Evolutionary conservation across 805 yeast species (phyloP).

Genomic region (Cephaloascus albidus): DNA sequence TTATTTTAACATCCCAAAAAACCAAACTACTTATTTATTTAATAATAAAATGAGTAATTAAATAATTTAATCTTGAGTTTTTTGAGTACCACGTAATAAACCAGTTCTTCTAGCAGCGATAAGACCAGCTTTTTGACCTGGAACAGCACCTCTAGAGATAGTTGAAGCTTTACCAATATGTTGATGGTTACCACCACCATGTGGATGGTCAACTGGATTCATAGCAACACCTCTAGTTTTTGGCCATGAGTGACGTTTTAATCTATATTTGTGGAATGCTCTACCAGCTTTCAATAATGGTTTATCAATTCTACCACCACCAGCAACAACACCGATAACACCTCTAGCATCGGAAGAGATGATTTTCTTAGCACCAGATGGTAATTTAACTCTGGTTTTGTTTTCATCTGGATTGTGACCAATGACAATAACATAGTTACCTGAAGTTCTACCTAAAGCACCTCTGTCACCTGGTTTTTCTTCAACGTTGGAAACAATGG

Average conservation of each 20-base stretch:
- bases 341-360: conserved; percentile 96
- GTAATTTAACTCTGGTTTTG: conserved; percentile 98
- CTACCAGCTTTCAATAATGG: conserved; percentile 99
- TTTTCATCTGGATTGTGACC: conserved; percentile 99
- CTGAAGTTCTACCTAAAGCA: conserved; percentile 99
- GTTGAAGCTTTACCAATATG: conserved; percentile 99
- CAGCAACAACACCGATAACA: conserved; percentile 99
- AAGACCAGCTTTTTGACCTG: conserved; percentile 99
- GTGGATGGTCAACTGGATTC: conserved; percentile 99
- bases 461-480: conserved; percentile 99
- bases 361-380: conserved; percentile 98
- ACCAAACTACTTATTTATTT: neutral
- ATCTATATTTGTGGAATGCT: conserved; percentile 99
- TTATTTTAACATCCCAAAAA: neutral
- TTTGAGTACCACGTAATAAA: conserved; percentile 99
- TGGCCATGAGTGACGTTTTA: conserved; percentile 99
- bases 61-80: conserved; percentile 37
- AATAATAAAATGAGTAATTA: neutral
- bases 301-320: conserved; percentile 99
- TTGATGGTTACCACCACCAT: conserved; percentile 99
- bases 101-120: conserved; percentile 99
- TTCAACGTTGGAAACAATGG: conserved; percentile 96
- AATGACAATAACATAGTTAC: conserved; percentile 97
- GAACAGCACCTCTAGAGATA: conserved; percentile 97
- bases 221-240: conserved; percentile 99